phyloP scores from a whole-genome alignment of 2,329 filamentous ascomycete species.

The Arthrobotrys musiformis region DNA sequence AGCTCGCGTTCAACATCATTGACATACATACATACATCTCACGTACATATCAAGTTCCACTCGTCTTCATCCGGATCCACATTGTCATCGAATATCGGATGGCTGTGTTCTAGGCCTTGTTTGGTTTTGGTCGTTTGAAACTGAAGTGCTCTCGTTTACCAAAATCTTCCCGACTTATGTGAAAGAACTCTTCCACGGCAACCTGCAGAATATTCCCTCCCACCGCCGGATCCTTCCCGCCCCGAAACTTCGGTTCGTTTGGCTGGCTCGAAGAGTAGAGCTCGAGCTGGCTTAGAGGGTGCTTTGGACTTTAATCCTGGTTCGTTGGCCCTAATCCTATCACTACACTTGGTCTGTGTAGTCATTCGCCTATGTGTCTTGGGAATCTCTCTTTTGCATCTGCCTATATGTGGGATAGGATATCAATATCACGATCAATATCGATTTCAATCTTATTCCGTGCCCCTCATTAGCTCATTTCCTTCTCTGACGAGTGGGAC shows the following conservation, averaged over 20 bases:
- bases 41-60: not conserved
- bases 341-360: not conserved
- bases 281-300: not conserved
- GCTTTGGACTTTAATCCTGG: not conserved
- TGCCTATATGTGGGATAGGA: not conserved
- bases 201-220: conserved; percentile 28
- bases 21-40: not conserved
- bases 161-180: not conserved
- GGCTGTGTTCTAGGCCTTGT: not conserved
- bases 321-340: conserved; percentile 12
- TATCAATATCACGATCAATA: conserved; percentile 5
- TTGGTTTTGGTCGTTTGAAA: not conserved
- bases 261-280: not conserved
- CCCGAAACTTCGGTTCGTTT: conserved; percentile 26
- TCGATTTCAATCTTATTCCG: not conserved
- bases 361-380: conserved; percentile 11
- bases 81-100: conserved; percentile 20
- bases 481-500: not conserved
- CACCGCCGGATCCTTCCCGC: conserved; percentile 12
- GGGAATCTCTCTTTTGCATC: not conserved
- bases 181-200: conserved; percentile 22
- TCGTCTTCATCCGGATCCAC: conserved; percentile 8
- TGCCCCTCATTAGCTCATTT: not conserved
- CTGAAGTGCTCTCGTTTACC: not conserved
- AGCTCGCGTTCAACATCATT: conserved; percentile 38